Evolutionary conservation across 257 asterid genomes (phyloP).

Genomic region (Capsicum baccatum): DNA sequence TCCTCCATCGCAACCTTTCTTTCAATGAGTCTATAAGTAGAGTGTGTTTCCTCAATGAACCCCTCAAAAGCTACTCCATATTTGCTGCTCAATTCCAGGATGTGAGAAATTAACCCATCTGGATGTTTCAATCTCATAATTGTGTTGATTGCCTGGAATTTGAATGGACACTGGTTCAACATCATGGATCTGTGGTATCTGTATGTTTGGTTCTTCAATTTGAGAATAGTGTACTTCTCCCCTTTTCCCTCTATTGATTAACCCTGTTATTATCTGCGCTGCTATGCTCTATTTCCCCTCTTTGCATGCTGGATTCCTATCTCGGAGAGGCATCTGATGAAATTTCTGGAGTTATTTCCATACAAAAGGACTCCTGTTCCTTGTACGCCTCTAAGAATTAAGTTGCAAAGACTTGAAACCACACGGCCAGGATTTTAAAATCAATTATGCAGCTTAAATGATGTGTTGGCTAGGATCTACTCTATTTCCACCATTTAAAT

Average conservation of each 20-base stretch:
- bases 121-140: not conserved
- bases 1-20: not conserved
- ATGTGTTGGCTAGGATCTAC: not conserved
- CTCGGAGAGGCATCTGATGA: not conserved
- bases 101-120: too few relatives aligned
- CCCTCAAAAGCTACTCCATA: not conserved
- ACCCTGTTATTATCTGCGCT: not conserved
- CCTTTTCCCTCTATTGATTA: not conserved
- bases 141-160: not conserved
- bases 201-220: not conserved
- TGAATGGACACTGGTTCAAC: not conserved
- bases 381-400: not conserved
- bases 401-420: not conserved
- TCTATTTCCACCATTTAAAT: not conserved
- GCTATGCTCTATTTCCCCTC: not conserved
- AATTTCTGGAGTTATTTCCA: not conserved
- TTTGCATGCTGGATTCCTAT: not conserved
- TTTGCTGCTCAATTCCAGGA: not conserved
- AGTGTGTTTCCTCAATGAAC: not conserved
- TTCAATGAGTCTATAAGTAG: not conserved
- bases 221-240: not conserved
- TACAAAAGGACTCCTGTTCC: not conserved
- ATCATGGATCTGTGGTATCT: not conserved
- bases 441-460: conserved; percentile 3
- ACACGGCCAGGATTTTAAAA: not conserved